Percentiles rank a stretch among this genome's conserved stretches.
Evolutionary conservation across 257 asterid genomes (phyloP).

Genomic region (Solanum gandarillasii): DNA sequence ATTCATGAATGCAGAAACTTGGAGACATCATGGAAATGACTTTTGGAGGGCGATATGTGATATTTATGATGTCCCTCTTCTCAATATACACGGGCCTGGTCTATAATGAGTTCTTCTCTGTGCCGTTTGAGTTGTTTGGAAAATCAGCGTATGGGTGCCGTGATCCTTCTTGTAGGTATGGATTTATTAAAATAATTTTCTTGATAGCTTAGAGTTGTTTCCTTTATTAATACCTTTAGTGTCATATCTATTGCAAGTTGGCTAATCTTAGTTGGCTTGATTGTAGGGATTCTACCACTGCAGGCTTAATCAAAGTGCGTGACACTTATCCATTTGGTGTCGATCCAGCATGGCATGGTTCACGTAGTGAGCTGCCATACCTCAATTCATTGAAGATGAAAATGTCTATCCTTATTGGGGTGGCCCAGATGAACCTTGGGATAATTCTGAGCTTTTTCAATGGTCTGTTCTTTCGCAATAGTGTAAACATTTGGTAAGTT

Average conservation of each 20-base stretch:
- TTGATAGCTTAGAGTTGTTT: not conserved
- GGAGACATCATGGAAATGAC: slow-evolving; percentile 98
- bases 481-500: slow-evolving; percentile 67
- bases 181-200: slow-evolving; percentile 1
- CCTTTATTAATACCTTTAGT: not conserved
- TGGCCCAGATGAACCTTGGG: slow-evolving; percentile 97
- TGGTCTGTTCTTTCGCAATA: slow-evolving; percentile 69
- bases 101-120: slow-evolving; percentile 91
- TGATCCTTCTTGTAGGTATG: slow-evolving; percentile 85
- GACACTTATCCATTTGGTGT: slow-evolving; percentile 92
- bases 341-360: slow-evolving; percentile 97
- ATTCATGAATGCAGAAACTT: slow-evolving; percentile 68
- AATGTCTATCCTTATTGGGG: slow-evolving; percentile 97
- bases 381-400: slow-evolving; percentile 95
- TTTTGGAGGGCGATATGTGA: slow-evolving; percentile 95
- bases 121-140: slow-evolving; percentile 81
- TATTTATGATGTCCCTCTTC: slow-evolving; percentile 85
- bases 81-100: slow-evolving; percentile 94
- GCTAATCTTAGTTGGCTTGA: slow-evolving; percentile 1
- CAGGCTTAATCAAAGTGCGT: slow-evolving; percentile 78
- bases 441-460: slow-evolving; percentile 82
- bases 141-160: slow-evolving; percentile 87
- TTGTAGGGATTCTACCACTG: slow-evolving; percentile 71
- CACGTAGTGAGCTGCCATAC: slow-evolving; percentile 91
- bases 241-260: not conserved